phyloP scores from a whole-genome alignment of 805 yeast species.

The Monosporozyma servazzii region DNA sequence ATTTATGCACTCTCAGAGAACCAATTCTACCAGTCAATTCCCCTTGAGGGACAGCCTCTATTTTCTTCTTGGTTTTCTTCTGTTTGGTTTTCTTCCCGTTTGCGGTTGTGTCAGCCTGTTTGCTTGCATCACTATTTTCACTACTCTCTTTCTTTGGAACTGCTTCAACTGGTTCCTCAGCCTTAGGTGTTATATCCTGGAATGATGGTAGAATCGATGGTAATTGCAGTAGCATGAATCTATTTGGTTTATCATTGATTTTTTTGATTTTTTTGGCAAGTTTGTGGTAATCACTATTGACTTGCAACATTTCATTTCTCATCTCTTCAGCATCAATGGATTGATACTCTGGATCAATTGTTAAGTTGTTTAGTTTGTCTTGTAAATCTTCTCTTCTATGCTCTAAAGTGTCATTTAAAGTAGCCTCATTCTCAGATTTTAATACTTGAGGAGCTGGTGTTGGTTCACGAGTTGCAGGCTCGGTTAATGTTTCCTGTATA shows the following conservation, averaged over 20 bases:
- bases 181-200: conserved; percentile 12
- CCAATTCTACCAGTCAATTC: conserved; percentile 56
- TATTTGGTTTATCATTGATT: conserved; percentile 28
- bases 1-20: conserved; percentile 62
- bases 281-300: conserved; percentile 34
- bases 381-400: conserved; percentile 23
- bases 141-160: conserved; percentile 6
- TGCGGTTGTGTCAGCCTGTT: not conserved
- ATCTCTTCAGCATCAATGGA: conserved; percentile 29
- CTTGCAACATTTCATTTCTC: conserved; percentile 29
- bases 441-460: conserved; percentile 18
- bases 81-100: not conserved
- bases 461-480: conserved; percentile 19
- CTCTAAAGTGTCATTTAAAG: conserved; percentile 11
- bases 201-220: conserved; percentile 33
- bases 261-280: conserved; percentile 24
- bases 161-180: conserved; percentile 3
- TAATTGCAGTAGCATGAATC: conserved; percentile 32
- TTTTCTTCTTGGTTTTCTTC: conserved; percentile 2
- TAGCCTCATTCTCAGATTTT: conserved; percentile 17
- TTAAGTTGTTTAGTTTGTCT: conserved; percentile 23
- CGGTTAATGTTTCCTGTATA: conserved; percentile 23
- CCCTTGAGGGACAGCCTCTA: conserved; percentile 8
- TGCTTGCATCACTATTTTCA: conserved; percentile 8
- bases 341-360: conserved; percentile 21